Evolutionary conservation across 2,329 filamentous ascomycete genomes (phyloP).

Genomic region (Emericellopsis atlantica): DNA sequence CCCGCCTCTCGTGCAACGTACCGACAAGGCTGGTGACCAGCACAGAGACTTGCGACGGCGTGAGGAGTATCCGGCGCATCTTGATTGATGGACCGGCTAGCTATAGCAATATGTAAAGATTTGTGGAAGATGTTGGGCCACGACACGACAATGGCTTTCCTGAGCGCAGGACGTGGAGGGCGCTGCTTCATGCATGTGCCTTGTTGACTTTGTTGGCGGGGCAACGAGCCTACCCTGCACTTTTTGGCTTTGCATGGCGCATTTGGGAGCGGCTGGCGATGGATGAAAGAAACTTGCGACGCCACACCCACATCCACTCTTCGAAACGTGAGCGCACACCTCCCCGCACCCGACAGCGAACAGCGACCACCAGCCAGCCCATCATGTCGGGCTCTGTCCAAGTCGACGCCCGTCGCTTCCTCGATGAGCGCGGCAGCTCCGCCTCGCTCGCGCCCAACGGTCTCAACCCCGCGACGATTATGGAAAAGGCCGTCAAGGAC

Average conservation of each 20-base stretch:
- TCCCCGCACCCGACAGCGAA: neutral
- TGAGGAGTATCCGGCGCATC: slow-evolving; percentile 43
- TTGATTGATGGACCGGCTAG: neutral
- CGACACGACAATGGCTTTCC: neutral
- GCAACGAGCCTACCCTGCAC: neutral
- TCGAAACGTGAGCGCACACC: neutral
- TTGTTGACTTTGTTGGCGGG: slow-evolving; percentile 13
- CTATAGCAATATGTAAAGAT: neutral
- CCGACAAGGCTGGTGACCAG: slow-evolving; percentile 50
- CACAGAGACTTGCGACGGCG: slow-evolving; percentile 58
- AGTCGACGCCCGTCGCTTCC: slow-evolving; percentile 69
- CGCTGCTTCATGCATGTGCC: neutral
- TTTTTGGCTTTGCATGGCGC: no score
- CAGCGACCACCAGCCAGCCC: neutral
- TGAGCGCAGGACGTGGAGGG: no score
- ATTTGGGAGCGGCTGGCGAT: no score
- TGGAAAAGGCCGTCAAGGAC: slow-evolving; percentile 92
- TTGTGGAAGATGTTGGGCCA: neutral
- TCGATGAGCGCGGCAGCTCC: slow-evolving; percentile 80
- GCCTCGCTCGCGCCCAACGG: slow-evolving; percentile 70
- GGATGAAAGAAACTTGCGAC: neutral
- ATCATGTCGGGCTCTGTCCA: slow-evolving; percentile 40
- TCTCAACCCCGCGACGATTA: slow-evolving; percentile 86
- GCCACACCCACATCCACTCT: neutral
- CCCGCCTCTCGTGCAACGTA: slow-evolving; percentile 23